Percentiles rank a stretch among this genome's conserved stretches.
phyloP scores from a whole-genome alignment of 169 alveolate genomes.

The Plasmodium ovale region DNA sequence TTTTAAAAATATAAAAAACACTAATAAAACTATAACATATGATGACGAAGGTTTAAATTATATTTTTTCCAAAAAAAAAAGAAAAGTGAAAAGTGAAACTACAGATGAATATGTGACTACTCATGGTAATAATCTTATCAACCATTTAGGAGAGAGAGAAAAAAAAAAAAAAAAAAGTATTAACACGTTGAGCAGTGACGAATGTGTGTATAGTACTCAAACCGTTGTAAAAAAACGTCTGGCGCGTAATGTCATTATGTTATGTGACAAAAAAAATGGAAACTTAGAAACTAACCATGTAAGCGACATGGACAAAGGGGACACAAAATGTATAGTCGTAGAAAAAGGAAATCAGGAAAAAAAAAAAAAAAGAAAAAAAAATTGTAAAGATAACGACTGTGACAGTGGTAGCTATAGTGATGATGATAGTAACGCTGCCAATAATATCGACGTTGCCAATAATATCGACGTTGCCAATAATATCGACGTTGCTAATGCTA shows the following conservation, averaged over 20 bases:
- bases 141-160: background rate
- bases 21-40: background rate
- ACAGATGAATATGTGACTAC: background rate
- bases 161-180: background rate
- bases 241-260: background rate
- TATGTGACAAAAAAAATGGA: background rate
- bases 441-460: no score
- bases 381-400: background rate
- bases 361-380: background rate
- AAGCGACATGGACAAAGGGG: no score
- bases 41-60: background rate
- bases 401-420: no score
- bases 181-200: no score
- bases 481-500: no score
- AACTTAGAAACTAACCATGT: background rate
- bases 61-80: background rate
- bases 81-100: background rate
- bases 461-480: no score
- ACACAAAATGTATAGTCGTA: background rate
- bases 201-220: no score
- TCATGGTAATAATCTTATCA: background rate
- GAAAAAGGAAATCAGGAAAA: background rate
- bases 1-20: background rate
- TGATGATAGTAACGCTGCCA: no score
- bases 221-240: no score